Evolutionary conservation across 805 yeast species (phyloP).

Genomic region (Suhomyces prunicola): DNA sequence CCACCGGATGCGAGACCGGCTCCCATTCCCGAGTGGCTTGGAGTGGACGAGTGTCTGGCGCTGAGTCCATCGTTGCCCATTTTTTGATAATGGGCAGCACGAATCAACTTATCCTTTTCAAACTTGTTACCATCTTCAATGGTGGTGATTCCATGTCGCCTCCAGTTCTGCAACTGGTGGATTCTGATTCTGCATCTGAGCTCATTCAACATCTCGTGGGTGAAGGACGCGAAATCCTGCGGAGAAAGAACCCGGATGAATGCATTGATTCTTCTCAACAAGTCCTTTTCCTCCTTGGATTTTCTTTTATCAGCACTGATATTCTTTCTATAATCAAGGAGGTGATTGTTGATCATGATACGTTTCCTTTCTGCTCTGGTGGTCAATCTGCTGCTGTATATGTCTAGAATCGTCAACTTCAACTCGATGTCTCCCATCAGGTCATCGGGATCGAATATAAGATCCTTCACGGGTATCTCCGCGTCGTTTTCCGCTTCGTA

Average conservation of each 20-base stretch:
- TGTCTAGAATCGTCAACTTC: slow-evolving; percentile 81
- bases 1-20: slow-evolving; percentile 4
- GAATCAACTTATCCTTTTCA: slow-evolving; percentile 80
- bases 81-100: slow-evolving; percentile 62
- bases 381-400: slow-evolving; percentile 85
- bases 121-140: slow-evolving; percentile 79
- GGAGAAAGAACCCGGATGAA: slow-evolving; percentile 78
- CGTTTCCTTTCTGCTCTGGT: slow-evolving; percentile 93
- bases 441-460: slow-evolving; percentile 94
- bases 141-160: slow-evolving; percentile 83
- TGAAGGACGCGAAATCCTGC: slow-evolving; percentile 73
- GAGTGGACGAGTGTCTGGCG: slow-evolving; percentile 17
- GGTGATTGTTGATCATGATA: slow-evolving; percentile 65
- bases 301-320: slow-evolving; percentile 81
- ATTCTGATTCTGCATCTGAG: slow-evolving; percentile 75
- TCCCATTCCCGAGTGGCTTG: slow-evolving; percentile 1
- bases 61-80: slow-evolving; percentile 39
- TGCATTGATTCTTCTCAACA: slow-evolving; percentile 71
- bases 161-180: slow-evolving; percentile 89
- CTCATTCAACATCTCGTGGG: slow-evolving; percentile 73
- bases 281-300: slow-evolving; percentile 85
- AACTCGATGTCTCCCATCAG: slow-evolving; percentile 83
- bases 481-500: slow-evolving; percentile 97
- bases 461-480: slow-evolving; percentile 88
- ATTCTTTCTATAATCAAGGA: slow-evolving; percentile 81